phyloP scores from a whole-genome alignment of 129 eudicot species.

The Artemisia tridentata region DNA sequence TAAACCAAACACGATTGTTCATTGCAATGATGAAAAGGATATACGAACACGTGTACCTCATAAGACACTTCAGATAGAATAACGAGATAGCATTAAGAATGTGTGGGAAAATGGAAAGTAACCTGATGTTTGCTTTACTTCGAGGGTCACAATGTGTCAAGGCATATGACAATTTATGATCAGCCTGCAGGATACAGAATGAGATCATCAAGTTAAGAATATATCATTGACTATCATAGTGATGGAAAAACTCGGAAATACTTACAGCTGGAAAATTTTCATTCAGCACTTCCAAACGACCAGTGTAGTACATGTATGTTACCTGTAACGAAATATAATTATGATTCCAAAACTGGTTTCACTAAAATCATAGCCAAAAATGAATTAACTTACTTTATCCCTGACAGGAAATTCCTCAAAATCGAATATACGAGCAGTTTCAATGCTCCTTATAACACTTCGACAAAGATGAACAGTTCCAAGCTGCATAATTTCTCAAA shows the following conservation, averaged over 20 bases:
- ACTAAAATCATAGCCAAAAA: too few relatives aligned
- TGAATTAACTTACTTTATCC: too few relatives aligned
- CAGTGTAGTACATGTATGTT: constrained; percentile 98
- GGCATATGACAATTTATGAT: constrained; percentile 87
- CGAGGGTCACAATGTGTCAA: constrained; percentile 63
- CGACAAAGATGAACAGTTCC: constrained; percentile 98
- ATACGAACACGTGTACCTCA: too few relatives aligned
- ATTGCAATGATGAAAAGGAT: too few relatives aligned
- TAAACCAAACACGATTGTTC: too few relatives aligned
- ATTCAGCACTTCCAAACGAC: constrained; percentile 94
- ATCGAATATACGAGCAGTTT: constrained; percentile 96
- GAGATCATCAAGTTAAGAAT: neutral
- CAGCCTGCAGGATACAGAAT: constrained; percentile 52
- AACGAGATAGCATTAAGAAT: neutral
- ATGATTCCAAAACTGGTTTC: too few relatives aligned
- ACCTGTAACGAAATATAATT: too few relatives aligned
- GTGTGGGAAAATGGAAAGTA: constrained; percentile 8
- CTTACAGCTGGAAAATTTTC: constrained; percentile 93
- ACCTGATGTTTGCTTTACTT: constrained; percentile 90
- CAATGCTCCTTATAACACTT: constrained; percentile 98
- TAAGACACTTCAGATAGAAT: neutral
- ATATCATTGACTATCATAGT: constrained; percentile 4
- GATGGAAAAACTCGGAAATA: neutral
- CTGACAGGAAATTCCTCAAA: constrained; percentile 96
- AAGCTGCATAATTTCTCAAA: constrained; percentile 43